Evolutionary conservation across 805 yeast species (phyloP), one percentile per base, ranked within the genome.

Genomic region (Maudiozyma turicensis): DNA sequence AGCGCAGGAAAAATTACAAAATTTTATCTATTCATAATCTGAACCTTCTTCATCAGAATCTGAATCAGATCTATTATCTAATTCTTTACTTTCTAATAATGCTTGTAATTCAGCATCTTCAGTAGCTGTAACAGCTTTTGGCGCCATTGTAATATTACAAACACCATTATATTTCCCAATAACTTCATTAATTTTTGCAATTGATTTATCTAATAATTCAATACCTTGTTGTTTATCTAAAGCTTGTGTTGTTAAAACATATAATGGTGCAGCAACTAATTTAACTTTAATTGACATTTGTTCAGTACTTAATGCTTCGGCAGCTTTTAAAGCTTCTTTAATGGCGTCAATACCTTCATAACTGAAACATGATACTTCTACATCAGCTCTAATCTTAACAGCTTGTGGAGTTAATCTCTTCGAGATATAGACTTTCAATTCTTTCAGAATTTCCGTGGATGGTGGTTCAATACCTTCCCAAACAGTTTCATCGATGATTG

Each of bases 321-420:
- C 98, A 28, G 90, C 85, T 55, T 77, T 74, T 56, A 93, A 78
- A 28, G 99, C 95, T 50, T 75, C 76, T 70, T 90, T 91, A 65
- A 93, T 90, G 56, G 99, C 99, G 66, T 90, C 96, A 58, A 93
- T 88, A 68, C 99, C 99, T 69, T 93, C 98, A 70, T 93, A 93
- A 52, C 90, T 77, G 73, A 91, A 93, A 68, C 99, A 93, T 11
- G 97, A 88, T 42, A 93, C 97, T 70, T 91, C 98, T 45, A 93
- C 85, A 68, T 93, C 98, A n/a, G 99, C 96, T 71, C 99, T 85
- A 64, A 95, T 85, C 73, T 91, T 93, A 59, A 89, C 89, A 39
- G 98, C 96, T 73, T 90, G 97, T 53, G 99, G 99, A 35, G 99
- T 93, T 69, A 93, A 79, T 70, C 98, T 84, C 68, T 95, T 82